Evolutionary conservation across 306 rosid genomes (phyloP).

Genomic region (Hippophae rhamnoides): DNA sequence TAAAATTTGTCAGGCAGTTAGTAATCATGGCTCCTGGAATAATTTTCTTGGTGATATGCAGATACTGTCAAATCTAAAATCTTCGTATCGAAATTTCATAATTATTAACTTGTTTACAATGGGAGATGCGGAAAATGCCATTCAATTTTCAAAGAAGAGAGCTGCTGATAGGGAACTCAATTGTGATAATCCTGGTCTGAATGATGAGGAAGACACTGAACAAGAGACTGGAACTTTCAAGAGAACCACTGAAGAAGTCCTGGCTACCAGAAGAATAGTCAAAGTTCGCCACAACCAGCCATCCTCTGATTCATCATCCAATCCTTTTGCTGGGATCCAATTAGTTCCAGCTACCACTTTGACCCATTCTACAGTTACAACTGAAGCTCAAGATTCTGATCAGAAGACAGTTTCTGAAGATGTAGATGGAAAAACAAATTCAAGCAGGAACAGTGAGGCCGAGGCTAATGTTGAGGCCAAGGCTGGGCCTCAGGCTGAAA

Average conservation of each 20-base stretch:
- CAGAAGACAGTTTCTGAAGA: slow-evolving; percentile 23
- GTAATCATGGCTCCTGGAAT: no score
- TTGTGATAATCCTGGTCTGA: slow-evolving; percentile 65
- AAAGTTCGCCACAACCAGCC: slow-evolving; percentile 64
- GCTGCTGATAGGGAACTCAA: slow-evolving; percentile 86
- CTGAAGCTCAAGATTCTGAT: slow-evolving; percentile 27
- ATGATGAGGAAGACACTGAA: slow-evolving; percentile 71
- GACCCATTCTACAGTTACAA: slow-evolving; percentile 29
- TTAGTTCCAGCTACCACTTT: slow-evolving; percentile 34
- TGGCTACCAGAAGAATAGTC: slow-evolving; percentile 79
- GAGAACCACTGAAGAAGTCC: slow-evolving; percentile 82
- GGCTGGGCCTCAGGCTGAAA: no score
- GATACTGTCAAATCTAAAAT: slow-evolving; percentile 19
- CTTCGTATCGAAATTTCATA: not conserved
- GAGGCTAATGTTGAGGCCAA: no score
- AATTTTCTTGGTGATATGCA: slow-evolving; percentile 22
- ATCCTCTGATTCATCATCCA: slow-evolving; percentile 47
- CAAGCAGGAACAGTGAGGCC: slow-evolving; percentile 14
- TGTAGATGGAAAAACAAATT: slow-evolving; percentile 22
- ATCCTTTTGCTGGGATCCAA: slow-evolving; percentile 77
- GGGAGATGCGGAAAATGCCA: slow-evolving; percentile 66
- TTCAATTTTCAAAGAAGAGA: slow-evolving; percentile 78
- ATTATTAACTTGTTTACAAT: slow-evolving; percentile 28
- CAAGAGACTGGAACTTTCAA: slow-evolving; percentile 73
- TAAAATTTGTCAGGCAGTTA: no score